Conservation (phyloP, 140 eudicot species). For the Anethum foeniculum region DNA sequence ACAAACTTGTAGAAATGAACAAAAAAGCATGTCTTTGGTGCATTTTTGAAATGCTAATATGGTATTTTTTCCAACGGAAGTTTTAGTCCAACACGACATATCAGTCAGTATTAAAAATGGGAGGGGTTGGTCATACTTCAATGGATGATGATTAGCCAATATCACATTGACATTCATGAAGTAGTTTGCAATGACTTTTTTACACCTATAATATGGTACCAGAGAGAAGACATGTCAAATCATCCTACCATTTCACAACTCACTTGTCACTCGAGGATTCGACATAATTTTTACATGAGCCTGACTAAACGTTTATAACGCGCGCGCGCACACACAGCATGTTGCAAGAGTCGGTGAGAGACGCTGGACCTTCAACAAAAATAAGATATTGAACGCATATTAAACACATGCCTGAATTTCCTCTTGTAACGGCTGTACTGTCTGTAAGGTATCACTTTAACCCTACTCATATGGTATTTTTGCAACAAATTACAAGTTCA, state of each 20-base stretch:
- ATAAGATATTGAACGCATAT: neutral
- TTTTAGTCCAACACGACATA: neutral
- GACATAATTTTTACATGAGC: neutral
- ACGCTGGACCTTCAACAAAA: neutral
- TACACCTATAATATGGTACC: neutral
- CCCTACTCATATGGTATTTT: neutral
- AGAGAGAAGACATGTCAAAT: neutral
- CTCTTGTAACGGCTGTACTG: neutral
- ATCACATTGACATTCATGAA: neutral
- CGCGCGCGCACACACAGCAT: neutral
- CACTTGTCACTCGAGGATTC: neutral
- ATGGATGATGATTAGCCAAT: neutral
- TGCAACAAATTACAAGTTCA: neutral
- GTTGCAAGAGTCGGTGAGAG: neutral
- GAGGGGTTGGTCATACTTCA: neutral
- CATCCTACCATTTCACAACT: neutral
- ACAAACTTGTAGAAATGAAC: constrained; percentile 6
- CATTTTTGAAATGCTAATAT: neutral
- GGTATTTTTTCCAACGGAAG: neutral
- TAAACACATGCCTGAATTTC: neutral
- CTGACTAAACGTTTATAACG: neutral
- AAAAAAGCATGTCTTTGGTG: neutral
- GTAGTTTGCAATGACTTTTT: neutral
- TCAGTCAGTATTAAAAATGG: neutral
- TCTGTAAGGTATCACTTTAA: neutral